Evolutionary conservation across 768 basidiomycete genomes (phyloP).

Genomic region (Leccinum rimulosum): DNA sequence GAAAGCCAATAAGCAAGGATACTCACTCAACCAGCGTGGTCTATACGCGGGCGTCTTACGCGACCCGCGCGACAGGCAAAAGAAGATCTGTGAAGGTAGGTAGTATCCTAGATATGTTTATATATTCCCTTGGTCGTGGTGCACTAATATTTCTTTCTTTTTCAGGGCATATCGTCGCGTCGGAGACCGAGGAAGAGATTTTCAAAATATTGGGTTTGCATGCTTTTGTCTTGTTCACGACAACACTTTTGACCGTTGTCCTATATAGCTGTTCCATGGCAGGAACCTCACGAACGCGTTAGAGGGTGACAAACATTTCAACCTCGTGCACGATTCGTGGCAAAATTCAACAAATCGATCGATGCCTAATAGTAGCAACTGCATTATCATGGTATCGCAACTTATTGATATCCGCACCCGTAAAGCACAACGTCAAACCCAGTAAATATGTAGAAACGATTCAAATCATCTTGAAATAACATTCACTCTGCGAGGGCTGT

Average conservation of each 20-base stretch:
- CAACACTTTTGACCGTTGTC: neutral
- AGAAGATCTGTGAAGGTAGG: constrained; percentile 60
- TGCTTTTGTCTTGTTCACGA: neutral
- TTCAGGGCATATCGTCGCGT: constrained; percentile 67
- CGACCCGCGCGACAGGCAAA: constrained; percentile 57
- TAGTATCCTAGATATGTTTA: neutral
- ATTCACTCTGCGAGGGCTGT: neutral
- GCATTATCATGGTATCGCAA: neutral
- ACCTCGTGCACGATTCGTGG: neutral
- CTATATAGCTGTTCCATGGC: constrained; percentile 67
- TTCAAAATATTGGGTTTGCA: constrained; percentile 62
- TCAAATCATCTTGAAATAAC: neutral
- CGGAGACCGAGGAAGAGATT: constrained; percentile 84
- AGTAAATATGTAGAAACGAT: neutral
- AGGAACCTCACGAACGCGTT: constrained; percentile 77
- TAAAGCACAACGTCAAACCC: neutral
- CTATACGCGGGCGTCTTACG: constrained; percentile 72
- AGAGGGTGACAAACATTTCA: constrained; percentile 24
- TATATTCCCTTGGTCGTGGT: neutral
- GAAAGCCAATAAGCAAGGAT: constrained; percentile 79
- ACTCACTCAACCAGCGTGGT: constrained; percentile 86
- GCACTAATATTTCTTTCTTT: neutral
- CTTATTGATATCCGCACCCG: neutral
- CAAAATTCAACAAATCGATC: neutral
- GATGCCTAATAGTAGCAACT: neutral